These are phyloP conservation scores for Rosellinia necatrix DNA, from an alignment of 2,329 filamentous ascomycete species.

Conservation along the genomic window DNA sequence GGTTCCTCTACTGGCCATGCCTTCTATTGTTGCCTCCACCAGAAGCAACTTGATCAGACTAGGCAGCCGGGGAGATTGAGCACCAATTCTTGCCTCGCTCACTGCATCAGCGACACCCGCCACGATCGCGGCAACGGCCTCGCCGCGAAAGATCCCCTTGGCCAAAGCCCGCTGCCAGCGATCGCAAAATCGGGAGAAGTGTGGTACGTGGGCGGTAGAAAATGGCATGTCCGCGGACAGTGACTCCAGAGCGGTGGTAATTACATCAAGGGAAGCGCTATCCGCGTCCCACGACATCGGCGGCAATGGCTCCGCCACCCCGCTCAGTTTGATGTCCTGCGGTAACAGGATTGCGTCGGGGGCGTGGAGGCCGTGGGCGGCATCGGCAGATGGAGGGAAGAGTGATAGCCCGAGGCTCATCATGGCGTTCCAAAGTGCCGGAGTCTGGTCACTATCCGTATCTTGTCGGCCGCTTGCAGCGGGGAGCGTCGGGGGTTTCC, in stretches of 20 bases:
- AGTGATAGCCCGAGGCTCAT: background rate
- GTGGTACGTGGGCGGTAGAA: background rate
- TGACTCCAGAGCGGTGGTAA: constrained; percentile 21
- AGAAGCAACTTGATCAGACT: constrained; percentile 12
- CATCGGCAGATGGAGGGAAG: background rate
- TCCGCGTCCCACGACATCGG: constrained; percentile 16
- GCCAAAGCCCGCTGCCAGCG: constrained; percentile 29
- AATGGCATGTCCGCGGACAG: constrained; percentile 25
- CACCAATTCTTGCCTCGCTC: background rate
- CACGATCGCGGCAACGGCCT: constrained; percentile 26
- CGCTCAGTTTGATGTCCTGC: constrained; percentile 8
- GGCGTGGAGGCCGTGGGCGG: background rate
- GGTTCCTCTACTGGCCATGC: constrained; percentile 15
- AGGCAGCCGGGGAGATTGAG: background rate
- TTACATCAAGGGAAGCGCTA: constrained; percentile 21
- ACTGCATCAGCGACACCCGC: constrained; percentile 28
- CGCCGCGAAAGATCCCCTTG: constrained; percentile 20
- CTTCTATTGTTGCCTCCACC: constrained; percentile 31
- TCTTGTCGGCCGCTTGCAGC: constrained; percentile 30
- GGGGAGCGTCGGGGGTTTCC: constrained; percentile 52
- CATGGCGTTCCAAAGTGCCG: background rate
- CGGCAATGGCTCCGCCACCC: constrained; percentile 15
- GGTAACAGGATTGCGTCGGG: constrained; percentile 3
- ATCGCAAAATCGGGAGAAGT: constrained; percentile 33
- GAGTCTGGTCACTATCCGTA: background rate